A percentile compares a stretch with the other conserved stretches of the same genome.
These are phyloP conservation scores for Coemansia sp. DNA, from an alignment of 192 early-diverging fungal genomes.

Conservation along the genomic window DNA sequence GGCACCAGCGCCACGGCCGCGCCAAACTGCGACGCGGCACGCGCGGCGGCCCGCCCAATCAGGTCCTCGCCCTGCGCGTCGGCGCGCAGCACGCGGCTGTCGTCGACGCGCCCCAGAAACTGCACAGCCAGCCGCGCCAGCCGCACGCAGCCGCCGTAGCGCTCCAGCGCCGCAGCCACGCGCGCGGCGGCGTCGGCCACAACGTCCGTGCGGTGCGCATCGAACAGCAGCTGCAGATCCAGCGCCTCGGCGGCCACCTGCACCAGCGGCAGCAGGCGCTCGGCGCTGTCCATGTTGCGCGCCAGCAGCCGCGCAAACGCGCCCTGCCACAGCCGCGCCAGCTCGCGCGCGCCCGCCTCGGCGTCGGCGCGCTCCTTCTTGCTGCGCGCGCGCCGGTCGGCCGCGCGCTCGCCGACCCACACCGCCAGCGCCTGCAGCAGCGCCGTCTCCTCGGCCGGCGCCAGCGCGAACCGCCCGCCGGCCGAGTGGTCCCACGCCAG, in stretches of 20 bases:
- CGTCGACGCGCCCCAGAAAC: slow-evolving; percentile 38
- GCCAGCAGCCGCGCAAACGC: slow-evolving; percentile 24
- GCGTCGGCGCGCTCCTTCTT: slow-evolving; percentile 24
- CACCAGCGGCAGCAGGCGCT: slow-evolving; percentile 24
- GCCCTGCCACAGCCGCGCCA: slow-evolving; percentile 25
- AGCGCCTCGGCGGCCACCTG: slow-evolving; percentile 20
- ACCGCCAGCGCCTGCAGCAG: slow-evolving; percentile 31
- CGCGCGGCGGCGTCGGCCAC: slow-evolving; percentile 10
- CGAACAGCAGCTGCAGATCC: slow-evolving; percentile 44
- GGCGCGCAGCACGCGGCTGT: slow-evolving; percentile 18
- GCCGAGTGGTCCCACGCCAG: slow-evolving; percentile 42
- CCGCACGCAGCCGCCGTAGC: slow-evolving; percentile 27
- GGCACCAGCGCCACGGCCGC: slow-evolving; percentile 18
- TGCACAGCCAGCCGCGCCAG: slow-evolving; percentile 18
- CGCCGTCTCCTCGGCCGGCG: slow-evolving; percentile 31
- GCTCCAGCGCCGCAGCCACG: slow-evolving; percentile 14
- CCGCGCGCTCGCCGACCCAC: slow-evolving; percentile 25
- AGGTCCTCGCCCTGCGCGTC: background rate
- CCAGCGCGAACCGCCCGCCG: slow-evolving; percentile 13
- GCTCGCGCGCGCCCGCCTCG: slow-evolving; percentile 9
- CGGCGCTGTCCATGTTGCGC: slow-evolving; percentile 28
- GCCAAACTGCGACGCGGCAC: slow-evolving; percentile 7
- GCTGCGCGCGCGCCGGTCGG: slow-evolving; percentile 22
- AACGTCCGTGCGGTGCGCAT: slow-evolving; percentile 16
- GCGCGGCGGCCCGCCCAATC: slow-evolving; percentile 16